Conservation (phyloP, 1,284 basidiomycete genomes). For the Rhodotorula sp. region DNA sequence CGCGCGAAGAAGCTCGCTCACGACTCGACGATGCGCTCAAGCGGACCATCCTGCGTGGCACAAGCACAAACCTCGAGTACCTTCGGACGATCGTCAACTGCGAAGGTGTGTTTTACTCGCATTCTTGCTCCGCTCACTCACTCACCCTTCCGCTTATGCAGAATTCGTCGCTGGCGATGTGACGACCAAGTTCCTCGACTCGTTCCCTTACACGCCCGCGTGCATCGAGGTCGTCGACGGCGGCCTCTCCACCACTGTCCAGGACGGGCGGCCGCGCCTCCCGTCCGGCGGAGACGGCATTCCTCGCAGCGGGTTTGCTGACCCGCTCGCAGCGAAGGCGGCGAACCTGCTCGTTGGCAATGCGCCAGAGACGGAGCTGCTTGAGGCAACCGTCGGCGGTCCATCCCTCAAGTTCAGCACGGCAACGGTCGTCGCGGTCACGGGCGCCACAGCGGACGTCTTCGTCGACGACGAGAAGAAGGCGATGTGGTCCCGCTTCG, state of each 20-base stretch:
- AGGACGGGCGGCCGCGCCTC: conserved; percentile 62
- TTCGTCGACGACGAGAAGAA: conserved; percentile 55
- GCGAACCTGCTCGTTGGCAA: conserved; percentile 68
- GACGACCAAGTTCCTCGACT: conserved; percentile 63
- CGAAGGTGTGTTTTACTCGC: conserved; percentile 15
- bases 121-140: background rate
- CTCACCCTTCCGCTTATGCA: background rate
- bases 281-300: conserved; percentile 61
- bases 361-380: conserved; percentile 58
- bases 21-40: conserved; percentile 73
- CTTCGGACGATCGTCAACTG: conserved; percentile 57
- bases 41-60: conserved; percentile 51
- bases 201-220: conserved; percentile 48
- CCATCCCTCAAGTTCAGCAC: conserved; percentile 58
- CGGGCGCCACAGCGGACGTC: conserved; percentile 59
- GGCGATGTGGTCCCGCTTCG: conserved; percentile 59
- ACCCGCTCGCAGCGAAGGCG: conserved; percentile 61
- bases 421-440: conserved; percentile 60
- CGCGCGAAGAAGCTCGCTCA: conserved; percentile 78
- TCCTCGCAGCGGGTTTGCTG: conserved; percentile 69
- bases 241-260: conserved; percentile 65
- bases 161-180: conserved; percentile 58
- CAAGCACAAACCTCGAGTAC: conserved; percentile 63
- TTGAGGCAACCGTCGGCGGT: conserved; percentile 59
- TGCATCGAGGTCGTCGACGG: conserved; percentile 62